A percentile compares a stretch with the other conserved stretches of the same genome.
Conservation (phyloP, 768 basidiomycete genomes). For the Leccinum ochraceum region DNA sequence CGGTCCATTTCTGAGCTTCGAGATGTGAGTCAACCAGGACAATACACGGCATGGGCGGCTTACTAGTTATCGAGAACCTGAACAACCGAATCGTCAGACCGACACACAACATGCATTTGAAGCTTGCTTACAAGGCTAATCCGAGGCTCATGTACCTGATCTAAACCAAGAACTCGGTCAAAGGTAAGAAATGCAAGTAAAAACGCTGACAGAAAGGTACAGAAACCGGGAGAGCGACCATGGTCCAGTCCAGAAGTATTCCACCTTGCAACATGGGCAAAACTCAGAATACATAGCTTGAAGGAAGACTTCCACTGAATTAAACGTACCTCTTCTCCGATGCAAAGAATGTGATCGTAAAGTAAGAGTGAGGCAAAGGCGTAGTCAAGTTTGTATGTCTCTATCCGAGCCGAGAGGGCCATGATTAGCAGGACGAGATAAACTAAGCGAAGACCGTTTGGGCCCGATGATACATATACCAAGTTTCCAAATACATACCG, state of each 20-base stretch:
- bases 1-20: not conserved
- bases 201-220: not conserved
- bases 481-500: not conserved
- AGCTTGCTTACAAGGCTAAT: not conserved
- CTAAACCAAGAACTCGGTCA: not conserved
- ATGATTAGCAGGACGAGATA: not conserved
- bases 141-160: not conserved
- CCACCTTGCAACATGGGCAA: not conserved
- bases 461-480: not conserved
- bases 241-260: not conserved
- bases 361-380: not conserved
- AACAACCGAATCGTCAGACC: not conserved
- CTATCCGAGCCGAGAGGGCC: not conserved
- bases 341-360: not conserved
- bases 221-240: not conserved
- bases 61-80: not conserved
- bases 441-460: not conserved
- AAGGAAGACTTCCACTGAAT: not conserved
- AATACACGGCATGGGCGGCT: not conserved
- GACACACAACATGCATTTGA: not conserved
- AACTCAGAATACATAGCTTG: not conserved
- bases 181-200: not conserved
- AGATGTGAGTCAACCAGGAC: not conserved
- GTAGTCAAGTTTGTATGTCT: not conserved
- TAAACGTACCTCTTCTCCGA: not conserved